phyloP scores from a whole-genome alignment of 768 basidiomycete genomes.

The Podaxis pistillaris region DNA sequence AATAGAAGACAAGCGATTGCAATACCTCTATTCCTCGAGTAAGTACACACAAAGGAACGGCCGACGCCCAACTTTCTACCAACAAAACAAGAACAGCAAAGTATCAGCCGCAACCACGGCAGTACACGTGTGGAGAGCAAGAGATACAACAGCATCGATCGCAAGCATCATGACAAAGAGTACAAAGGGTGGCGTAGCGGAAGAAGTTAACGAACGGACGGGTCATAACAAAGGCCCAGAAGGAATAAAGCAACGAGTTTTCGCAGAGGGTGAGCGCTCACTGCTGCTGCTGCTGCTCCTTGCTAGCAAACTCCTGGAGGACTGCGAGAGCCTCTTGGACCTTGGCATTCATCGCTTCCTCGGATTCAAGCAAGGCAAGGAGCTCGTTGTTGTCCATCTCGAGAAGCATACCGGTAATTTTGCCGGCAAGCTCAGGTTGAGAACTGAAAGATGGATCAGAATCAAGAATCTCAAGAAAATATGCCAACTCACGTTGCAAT shows the following conservation, averaged over 20 bases:
- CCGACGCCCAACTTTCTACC: conserved; percentile 48
- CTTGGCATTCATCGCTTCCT: conserved; percentile 84
- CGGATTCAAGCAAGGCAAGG: conserved; percentile 80
- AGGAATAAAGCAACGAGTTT: background rate
- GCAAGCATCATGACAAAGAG: conserved; percentile 36
- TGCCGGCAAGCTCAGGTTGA: conserved; percentile 93
- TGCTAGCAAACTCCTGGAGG: conserved; percentile 74
- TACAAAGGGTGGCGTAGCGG: conserved; percentile 20
- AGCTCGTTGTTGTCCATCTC: conserved; percentile 99
- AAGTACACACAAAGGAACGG: conserved; percentile 52
- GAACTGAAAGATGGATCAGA: conserved; percentile 38
- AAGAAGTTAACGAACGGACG: conserved; percentile 45
- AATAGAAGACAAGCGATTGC: conserved; percentile 41
- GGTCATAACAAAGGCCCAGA: conserved; percentile 40
- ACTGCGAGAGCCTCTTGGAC: conserved; percentile 89
- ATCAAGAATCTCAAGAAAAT: conserved; percentile 13
- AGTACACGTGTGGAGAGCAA: conserved; percentile 3
- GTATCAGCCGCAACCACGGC: conserved; percentile 19
- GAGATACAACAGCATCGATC: conserved; percentile 31
- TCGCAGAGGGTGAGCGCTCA: conserved; percentile 19
- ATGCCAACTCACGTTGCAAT: conserved; percentile 65
- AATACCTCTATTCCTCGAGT: conserved; percentile 57
- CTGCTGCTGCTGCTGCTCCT: conserved; percentile 22
- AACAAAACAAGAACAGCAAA: conserved; percentile 27
- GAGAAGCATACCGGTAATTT: conserved; percentile 98